Percentiles rank a stretch among this genome's conserved stretches.
These are phyloP conservation scores for Mortierella sp. DNA, from an alignment of 371 early-diverging fungal genomes.

Conservation along the genomic window DNA sequence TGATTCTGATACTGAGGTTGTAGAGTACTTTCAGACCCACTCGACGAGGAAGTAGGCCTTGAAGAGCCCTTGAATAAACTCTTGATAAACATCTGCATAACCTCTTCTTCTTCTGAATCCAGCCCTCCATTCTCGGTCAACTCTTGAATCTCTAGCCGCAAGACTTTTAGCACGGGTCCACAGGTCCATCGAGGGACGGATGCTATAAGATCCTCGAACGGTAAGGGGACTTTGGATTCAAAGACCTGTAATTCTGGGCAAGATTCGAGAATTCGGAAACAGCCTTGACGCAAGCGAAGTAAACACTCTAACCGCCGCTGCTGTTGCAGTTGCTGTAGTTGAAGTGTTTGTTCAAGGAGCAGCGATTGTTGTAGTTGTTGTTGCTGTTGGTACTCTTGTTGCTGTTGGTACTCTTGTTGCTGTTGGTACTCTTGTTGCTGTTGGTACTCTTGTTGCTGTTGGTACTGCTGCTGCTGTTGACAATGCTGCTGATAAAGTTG, in stretches of 20 bases:
- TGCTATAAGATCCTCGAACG: slow-evolving; percentile 29
- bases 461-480: not conserved
- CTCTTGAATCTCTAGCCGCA: slow-evolving; percentile 33
- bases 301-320: slow-evolving; percentile 7
- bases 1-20: not conserved
- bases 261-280: slow-evolving; percentile 21
- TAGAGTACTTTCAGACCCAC: not conserved
- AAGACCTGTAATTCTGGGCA: slow-evolving; percentile 25
- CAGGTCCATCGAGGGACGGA: slow-evolving; percentile 35
- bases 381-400: slow-evolving; percentile 5
- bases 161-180: slow-evolving; percentile 8
- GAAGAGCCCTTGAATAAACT: slow-evolving; percentile 19
- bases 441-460: not conserved
- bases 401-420: slow-evolving; percentile 10
- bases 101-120: slow-evolving; percentile 34
- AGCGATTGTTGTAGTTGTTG: not conserved
- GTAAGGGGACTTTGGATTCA: slow-evolving; percentile 20
- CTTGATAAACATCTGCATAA: slow-evolving; percentile 49
- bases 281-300: slow-evolving; percentile 3
- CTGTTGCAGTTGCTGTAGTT: slow-evolving; percentile 19
- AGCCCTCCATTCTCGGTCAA: slow-evolving; percentile 10
- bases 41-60: not conserved
- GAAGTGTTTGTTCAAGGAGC: slow-evolving; percentile 9
- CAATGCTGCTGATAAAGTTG: too few relatives aligned
- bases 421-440: not conserved